phyloP scores from a whole-genome alignment of 2,329 filamentous ascomycete genomes.

The Tolypocladium endophyticum region DNA sequence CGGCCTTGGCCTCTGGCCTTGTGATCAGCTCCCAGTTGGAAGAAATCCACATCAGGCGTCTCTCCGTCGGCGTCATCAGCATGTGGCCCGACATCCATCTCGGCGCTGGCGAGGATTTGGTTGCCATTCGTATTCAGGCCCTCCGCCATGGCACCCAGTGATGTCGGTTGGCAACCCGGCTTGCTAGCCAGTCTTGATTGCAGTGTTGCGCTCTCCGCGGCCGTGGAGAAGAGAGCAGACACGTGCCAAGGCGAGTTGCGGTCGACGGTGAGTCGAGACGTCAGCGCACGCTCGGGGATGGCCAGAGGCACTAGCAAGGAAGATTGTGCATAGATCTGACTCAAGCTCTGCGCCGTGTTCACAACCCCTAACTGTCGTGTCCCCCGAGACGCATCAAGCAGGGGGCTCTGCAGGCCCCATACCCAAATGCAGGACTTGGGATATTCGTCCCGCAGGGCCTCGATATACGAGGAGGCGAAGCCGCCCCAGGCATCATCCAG shows the following conservation, averaged over 20 bases:
- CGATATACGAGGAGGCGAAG: constrained; percentile 61
- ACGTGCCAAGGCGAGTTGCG: constrained; percentile 64
- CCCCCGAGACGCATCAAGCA: constrained; percentile 42
- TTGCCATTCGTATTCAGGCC: constrained; percentile 66
- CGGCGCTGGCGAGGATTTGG: constrained; percentile 66
- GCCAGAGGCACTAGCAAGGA: constrained; percentile 71
- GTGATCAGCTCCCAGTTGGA: constrained; percentile 13
- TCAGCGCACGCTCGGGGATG: constrained; percentile 45
- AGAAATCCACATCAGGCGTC: constrained; percentile 20
- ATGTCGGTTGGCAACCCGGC: constrained; percentile 27
- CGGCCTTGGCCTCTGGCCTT: constrained; percentile 3
- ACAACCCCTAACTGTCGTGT: constrained; percentile 44
- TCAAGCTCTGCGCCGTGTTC: constrained; percentile 65
- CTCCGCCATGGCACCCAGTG: constrained; percentile 53
- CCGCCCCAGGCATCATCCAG: constrained; percentile 75
- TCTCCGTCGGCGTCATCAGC: constrained; percentile 17
- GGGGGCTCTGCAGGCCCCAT: constrained; percentile 66
- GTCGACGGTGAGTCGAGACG: constrained; percentile 50
- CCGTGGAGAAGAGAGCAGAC: constrained; percentile 64
- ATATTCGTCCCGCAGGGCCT: constrained; percentile 79
- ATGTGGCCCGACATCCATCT: constrained; percentile 45
- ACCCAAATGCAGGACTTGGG: constrained; percentile 80
- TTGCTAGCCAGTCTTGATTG: constrained; percentile 56
- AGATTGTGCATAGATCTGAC: constrained; percentile 57
- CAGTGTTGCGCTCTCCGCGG: constrained; percentile 68